These are phyloP conservation scores for Penicillium lividum DNA, from an alignment of 495 filamentous ascomycete species.

Conservation along the genomic window DNA sequence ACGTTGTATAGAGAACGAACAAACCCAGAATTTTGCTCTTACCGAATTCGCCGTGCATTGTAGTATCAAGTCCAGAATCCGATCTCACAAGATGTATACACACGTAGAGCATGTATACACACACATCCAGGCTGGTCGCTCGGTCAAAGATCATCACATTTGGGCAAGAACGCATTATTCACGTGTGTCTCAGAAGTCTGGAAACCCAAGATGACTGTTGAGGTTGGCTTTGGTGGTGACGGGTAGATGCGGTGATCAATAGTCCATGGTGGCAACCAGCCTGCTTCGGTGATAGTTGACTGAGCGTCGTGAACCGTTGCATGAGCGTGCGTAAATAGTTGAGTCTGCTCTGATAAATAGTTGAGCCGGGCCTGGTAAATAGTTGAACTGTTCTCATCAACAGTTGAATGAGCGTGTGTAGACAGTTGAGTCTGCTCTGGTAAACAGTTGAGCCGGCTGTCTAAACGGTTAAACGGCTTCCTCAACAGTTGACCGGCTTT, in stretches of 20 bases:
- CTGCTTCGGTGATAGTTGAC: slow-evolving; percentile 1
- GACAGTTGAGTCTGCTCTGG: too few relatives aligned
- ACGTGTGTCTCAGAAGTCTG: slow-evolving; percentile 1
- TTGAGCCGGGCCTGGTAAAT: neutral
- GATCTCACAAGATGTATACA: slow-evolving; percentile 3
- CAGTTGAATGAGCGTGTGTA: too few relatives aligned
- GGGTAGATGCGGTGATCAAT: neutral
- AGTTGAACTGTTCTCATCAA: too few relatives aligned
- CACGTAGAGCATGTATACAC: neutral
- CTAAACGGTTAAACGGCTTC: too few relatives aligned
- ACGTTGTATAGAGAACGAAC: neutral
- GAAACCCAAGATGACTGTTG: slow-evolving; percentile 2
- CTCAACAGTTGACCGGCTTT: too few relatives aligned
- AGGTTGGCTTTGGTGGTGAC: slow-evolving; percentile 3
- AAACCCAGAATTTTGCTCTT: slow-evolving; percentile 6
- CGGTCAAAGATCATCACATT: slow-evolving; percentile 4
- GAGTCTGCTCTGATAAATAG: neutral
- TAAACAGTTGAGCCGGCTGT: too few relatives aligned
- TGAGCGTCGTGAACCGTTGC: neutral
- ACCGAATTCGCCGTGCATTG: slow-evolving; percentile 2
- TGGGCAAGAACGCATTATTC: slow-evolving; percentile 2
- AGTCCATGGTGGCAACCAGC: neutral
- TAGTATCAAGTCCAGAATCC: slow-evolving; percentile 3
- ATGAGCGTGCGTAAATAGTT: neutral
- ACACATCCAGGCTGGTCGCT: slow-evolving; percentile 3